A percentile compares a stretch with the other conserved stretches of the same genome.
Evolutionary conservation across 2,329 filamentous ascomycete species (phyloP).

Genomic region (Penicillium expansum): DNA sequence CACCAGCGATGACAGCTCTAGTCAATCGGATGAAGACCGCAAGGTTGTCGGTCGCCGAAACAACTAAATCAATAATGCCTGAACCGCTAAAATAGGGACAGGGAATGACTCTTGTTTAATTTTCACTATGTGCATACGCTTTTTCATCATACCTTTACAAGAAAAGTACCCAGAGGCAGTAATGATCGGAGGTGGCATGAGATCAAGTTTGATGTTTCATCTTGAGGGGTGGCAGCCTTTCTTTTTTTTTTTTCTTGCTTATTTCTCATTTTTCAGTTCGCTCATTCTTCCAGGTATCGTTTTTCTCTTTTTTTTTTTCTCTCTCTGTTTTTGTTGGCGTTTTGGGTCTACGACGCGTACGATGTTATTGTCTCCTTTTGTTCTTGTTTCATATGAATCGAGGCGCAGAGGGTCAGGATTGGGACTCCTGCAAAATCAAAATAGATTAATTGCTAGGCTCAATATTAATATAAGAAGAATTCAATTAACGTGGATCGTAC

Average conservation of each 20-base stretch:
- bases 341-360: conserved; percentile 32
- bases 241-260: neutral
- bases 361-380: conserved; percentile 26
- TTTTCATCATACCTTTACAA: conserved; percentile 15
- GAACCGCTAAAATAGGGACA: conserved; percentile 73
- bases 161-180: conserved; percentile 13
- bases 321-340: conserved; percentile 31
- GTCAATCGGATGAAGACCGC: conserved; percentile 49
- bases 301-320: conserved; percentile 9
- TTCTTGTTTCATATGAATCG: conserved; percentile 22
- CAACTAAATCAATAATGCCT: conserved; percentile 49
- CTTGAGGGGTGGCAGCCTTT: conserved; percentile 7
- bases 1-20: conserved; percentile 47
- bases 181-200: conserved; percentile 15
- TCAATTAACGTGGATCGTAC: neutral
- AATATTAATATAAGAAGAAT: conserved; percentile 24
- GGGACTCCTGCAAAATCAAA: conserved; percentile 25
- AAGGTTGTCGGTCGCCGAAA: conserved; percentile 23
- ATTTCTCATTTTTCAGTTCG: conserved; percentile 14
- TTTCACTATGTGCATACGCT: conserved; percentile 25
- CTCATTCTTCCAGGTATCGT: conserved; percentile 9
- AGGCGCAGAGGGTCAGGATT: conserved; percentile 18
- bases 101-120: conserved; percentile 63
- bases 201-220: conserved; percentile 2
- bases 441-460: conserved; percentile 26